phyloP scores from a whole-genome alignment of 2,329 filamentous ascomycete species.

The Talaromyces sp. region DNA sequence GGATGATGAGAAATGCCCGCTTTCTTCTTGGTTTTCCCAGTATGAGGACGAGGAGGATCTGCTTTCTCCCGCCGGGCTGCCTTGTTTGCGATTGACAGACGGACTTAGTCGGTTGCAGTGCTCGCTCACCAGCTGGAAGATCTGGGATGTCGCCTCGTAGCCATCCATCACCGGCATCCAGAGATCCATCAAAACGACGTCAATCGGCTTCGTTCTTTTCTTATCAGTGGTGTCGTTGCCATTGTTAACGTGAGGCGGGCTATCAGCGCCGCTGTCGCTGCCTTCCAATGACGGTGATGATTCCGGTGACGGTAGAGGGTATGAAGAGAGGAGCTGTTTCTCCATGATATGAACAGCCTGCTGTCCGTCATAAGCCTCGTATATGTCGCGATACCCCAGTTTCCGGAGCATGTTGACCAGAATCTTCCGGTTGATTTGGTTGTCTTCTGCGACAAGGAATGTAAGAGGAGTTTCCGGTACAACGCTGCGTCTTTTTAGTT shows the following conservation, averaged over 20 bases:
- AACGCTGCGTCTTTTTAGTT: slow-evolving; percentile 50
- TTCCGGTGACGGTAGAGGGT: slow-evolving; percentile 9
- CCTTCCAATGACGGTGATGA: slow-evolving; percentile 8
- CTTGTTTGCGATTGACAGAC: slow-evolving; percentile 8
- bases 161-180: slow-evolving; percentile 74
- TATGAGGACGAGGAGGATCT: neutral
- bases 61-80: neutral
- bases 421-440: slow-evolving; percentile 64
- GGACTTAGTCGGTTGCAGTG: slow-evolving; percentile 20
- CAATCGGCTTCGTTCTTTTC: slow-evolving; percentile 39
- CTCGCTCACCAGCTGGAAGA: slow-evolving; percentile 49
- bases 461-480: slow-evolving; percentile 57
- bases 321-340: slow-evolving; percentile 32
- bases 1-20: slow-evolving; percentile 6
- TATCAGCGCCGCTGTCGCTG: slow-evolving; percentile 16
- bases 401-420: slow-evolving; percentile 61
- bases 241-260: slow-evolving; percentile 13
- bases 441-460: slow-evolving; percentile 67
- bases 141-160: slow-evolving; percentile 61
- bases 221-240: slow-evolving; percentile 18
- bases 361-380: slow-evolving; percentile 62
- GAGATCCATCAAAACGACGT: slow-evolving; percentile 66
- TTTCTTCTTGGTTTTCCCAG: slow-evolving; percentile 5
- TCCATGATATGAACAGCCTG: slow-evolving; percentile 60
- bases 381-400: slow-evolving; percentile 58